Evolutionary conservation across 2,329 filamentous ascomycete genomes (phyloP).

Genomic region (Colletotrichum brevisporum): DNA sequence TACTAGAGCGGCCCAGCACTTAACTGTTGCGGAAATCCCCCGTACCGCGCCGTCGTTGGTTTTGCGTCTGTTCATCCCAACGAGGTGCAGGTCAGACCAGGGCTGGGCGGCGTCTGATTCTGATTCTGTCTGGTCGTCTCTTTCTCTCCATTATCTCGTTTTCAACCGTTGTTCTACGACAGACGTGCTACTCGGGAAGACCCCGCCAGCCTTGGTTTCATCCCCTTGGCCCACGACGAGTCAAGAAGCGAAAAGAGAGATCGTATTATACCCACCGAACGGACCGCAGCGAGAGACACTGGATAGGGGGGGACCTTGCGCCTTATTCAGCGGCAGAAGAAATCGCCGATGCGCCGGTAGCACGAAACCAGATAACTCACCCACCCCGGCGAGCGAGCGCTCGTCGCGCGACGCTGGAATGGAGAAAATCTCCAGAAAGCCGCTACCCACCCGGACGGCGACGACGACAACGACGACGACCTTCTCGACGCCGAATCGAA

Average conservation of each 20-base stretch:
- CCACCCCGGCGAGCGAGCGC: too few relatives aligned
- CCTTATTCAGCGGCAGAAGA: slow-evolving; percentile 19
- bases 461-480: background rate
- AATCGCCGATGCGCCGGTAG: slow-evolving; percentile 23
- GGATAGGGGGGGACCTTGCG: background rate
- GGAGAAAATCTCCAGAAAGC: slow-evolving; percentile 14
- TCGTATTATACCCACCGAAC: background rate
- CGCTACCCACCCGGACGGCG: background rate
- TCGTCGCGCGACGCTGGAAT: background rate
- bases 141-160: background rate
- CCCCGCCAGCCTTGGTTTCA: too few relatives aligned
- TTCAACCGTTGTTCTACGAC: background rate
- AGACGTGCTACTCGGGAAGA: too few relatives aligned
- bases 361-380: slow-evolving; percentile 1
- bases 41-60: background rate
- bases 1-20: too few relatives aligned
- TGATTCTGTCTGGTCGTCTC: background rate
- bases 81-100: slow-evolving; percentile 4
- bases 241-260: background rate
- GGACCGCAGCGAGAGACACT: background rate
- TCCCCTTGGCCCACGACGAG: slow-evolving; percentile 1
- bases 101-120: background rate
- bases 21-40: too few relatives aligned
- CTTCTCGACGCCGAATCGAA: background rate
- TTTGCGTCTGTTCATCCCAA: slow-evolving; percentile 4